Conservation (phyloP, 140 eudicot species). For the Artemisia princeps region DNA sequence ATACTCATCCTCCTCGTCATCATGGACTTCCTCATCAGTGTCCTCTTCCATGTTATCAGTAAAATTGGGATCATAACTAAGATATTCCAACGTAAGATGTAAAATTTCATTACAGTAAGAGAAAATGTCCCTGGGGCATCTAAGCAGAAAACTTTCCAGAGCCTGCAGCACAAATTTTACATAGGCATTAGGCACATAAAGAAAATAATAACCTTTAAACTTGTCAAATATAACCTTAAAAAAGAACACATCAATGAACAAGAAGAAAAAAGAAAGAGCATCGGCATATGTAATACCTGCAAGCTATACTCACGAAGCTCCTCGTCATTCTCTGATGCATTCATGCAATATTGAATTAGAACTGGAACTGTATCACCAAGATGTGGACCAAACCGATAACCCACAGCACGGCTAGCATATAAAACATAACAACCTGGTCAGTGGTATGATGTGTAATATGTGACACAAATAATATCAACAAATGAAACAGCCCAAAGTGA, state of each 20-base stretch:
- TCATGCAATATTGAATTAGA: slow-evolving; percentile 68
- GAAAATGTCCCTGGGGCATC: slow-evolving; percentile 92
- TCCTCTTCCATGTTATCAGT: slow-evolving; percentile 98
- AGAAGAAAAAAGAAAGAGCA: neutral
- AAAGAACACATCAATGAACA: neutral
- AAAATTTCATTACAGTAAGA: slow-evolving; percentile 74
- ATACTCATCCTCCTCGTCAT: slow-evolving; percentile 94
- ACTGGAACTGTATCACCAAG: slow-evolving; percentile 95
- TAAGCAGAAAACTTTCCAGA: slow-evolving; percentile 80
- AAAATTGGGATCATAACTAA: slow-evolving; percentile 94
- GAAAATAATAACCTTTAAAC: neutral
- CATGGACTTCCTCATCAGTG: slow-evolving; percentile 71
- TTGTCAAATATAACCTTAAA: neutral
- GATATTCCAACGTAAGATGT: slow-evolving; percentile 75
- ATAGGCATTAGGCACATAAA: slow-evolving; percentile 1
- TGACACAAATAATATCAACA: neutral
- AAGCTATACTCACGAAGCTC: slow-evolving; percentile 98
- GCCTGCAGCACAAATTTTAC: slow-evolving; percentile 50
- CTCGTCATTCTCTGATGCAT: slow-evolving; percentile 95
- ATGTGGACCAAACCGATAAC: slow-evolving; percentile 96
- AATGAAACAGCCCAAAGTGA: neutral
- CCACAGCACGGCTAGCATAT: slow-evolving; percentile 80
- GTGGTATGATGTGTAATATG: neutral
- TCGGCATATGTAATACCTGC: slow-evolving; percentile 51
- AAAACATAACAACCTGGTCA: neutral